Base-by-base conservation (phyloP, 495 filamentous ascomycete species). In the Talaromyces stipitatus region DNA sequence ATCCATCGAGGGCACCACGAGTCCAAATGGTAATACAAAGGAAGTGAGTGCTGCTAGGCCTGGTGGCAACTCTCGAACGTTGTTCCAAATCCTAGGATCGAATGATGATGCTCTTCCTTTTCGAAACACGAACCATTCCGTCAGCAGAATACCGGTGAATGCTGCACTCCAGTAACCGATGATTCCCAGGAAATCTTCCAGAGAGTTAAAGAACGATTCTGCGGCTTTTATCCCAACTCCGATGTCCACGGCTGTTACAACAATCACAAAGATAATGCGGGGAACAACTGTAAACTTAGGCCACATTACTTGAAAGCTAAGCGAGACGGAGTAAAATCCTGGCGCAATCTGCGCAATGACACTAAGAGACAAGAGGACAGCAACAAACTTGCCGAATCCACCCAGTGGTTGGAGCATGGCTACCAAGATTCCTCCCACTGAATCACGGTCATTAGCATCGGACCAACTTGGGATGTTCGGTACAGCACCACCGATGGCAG, bases 91-190 rank as follows among this genome's bases (percentile, higher is more conserved):
- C 14, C 68, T 70, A 4, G 70, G 62, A 14, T 75, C 72, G 50
- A 81, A 82, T 5, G 66, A 62, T 1, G 61, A 60, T 46, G 41
- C 41, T 32, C 60, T 61, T 5, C 59, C 64, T 11, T 58, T 50
- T 3, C 78, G 67, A 28, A 81, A 80, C 18, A 75, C 60, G 9
- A 77, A 63, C 50, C 81, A 77, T 60, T 84, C 81, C 2, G 69
- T 70, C 3, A 78, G 27, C 4, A 81, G 65, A 14, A 82, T 70
- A 0, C 69, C 75, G 30, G 80, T 65, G 52, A 80, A 84, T 0
- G 78, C 77, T 2, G 78, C 78, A 33, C 69, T 71, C 80, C 80
- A 83, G 58, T 82, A 83, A 8, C 73, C 79, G 27, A 83, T 82
- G 32, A 82, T 62, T 3, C 74, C 67, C 14, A 82, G 60, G 56